These are phyloP conservation scores for Dictyostelium firmibasis DNA, from an alignment of 78 protist species.

Conservation along the genomic window DNA sequence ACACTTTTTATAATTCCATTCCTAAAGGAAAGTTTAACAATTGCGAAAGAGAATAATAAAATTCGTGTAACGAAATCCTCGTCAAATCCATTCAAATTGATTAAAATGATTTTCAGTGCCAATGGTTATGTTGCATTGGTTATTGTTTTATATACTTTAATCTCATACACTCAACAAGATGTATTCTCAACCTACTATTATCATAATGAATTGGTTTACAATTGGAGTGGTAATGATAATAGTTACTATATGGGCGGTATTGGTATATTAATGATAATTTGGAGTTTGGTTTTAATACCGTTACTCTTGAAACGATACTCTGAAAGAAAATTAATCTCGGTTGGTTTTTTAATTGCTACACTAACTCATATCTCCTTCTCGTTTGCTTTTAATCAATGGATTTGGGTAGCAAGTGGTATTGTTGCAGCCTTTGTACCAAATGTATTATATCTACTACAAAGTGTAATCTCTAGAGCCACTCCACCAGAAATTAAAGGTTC, in stretches of 20 bases:
- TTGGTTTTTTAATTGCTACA: neutral
- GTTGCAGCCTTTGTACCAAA: conserved; percentile 1
- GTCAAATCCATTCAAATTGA: neutral
- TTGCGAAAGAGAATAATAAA: conserved; percentile 1
- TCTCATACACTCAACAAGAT: neutral
- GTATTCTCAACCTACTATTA: neutral
- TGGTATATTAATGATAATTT: neutral
- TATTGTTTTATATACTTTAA: neutral
- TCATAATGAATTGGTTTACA: neutral
- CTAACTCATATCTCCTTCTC: neutral
- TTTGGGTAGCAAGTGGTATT: neutral
- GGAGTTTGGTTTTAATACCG: conserved; percentile 15
- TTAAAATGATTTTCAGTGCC: neutral
- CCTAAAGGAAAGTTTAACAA: neutral
- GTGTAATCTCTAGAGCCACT: conserved; percentile 23
- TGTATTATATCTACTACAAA: neutral
- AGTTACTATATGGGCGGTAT: neutral
- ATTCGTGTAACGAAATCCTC: neutral
- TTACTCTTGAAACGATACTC: neutral
- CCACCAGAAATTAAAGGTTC: conserved; percentile 45
- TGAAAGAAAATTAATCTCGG: conserved; percentile 23
- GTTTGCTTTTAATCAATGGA: conserved; percentile 33
- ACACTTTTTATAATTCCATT: neutral
- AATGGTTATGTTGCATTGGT: conserved; percentile 1
- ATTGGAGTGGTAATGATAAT: neutral